Base-by-base conservation (phyloP, 768 basidiomycete species). In the Pleurotus djamor region DNA sequence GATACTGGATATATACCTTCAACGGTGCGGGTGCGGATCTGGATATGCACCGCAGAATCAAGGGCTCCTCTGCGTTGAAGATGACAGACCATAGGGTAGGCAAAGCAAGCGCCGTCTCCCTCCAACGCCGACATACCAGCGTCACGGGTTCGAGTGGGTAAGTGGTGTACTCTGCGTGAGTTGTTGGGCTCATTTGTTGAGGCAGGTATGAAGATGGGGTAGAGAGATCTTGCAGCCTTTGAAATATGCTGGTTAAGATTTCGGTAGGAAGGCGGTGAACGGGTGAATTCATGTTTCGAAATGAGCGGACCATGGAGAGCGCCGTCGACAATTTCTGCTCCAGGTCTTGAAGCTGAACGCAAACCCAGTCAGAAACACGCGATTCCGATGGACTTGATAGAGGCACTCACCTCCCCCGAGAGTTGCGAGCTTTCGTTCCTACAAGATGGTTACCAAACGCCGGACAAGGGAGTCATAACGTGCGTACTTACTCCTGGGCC, bases 51-150 rank as follows among this genome's bases (percentile, higher is more conserved):
- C n/a, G 41, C 36, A 32, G 21, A 10, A 56, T 44, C 38, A 56
- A 38, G 12, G 37, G 21, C 12, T 56, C 54, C 36, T 56, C 41
- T 32, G 54, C 54, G 10, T 56, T 28, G 54, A 56, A 56, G n/a
- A 56, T 44, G 28, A 32, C 17, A 9, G 54, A 56, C 54, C 54
- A 56, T 14, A 56, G 54, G 4, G 41, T 21, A 16, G 54, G 54
- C 16, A 56, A n/a, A 17, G 54, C 54, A 41, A 56, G 54, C 9
- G 54, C 54, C 2, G 41, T 44, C 33, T 56, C 54, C 38, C 54
- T 56, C 54, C 54, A 56, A 17, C 54, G n/a, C 38, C 54, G 37
- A 44, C 54, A 56, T 17, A 56, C 54, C 10, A 56, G 54, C 14
- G 54, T 44, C 13, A 56, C 41, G 7, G 37, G 54, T 56, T 56